Base-by-base conservation (phyloP, 345 rosid genomes). In the Linum trigynum region DNA sequence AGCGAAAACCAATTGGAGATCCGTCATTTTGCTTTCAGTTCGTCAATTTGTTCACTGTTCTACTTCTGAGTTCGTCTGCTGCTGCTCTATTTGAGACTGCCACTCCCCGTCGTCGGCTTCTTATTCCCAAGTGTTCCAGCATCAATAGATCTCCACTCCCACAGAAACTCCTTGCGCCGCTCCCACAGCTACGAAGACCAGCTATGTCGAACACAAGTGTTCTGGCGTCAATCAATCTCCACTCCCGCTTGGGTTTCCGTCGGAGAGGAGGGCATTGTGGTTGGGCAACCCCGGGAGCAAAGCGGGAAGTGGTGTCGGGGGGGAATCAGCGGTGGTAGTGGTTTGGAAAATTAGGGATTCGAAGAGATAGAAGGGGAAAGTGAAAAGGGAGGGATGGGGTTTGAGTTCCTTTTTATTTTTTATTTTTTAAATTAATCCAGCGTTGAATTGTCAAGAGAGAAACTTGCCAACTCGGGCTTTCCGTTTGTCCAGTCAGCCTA, bases 201-300 rank as follows among this genome's bases (percentile, higher is more conserved):
- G 98, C 98, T 37, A 92, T 89, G n/a, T 97, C 97, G 57, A 92
- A 92, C 62, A 92, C 72, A 92, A 71, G 67, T 89, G 87, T 11
- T 75, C 62, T 64, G 82, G 71, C 32, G 76, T 66, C 40, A 82
- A 60, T 62, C 70, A 73, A 43, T 66, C 39, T 38, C 56, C 68
- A 23, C 61, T 45, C 41, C 60, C 35, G 36, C 16, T 57, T 79
- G 80, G 61, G 32, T 23, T 23, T 23, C 1, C 32, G 32, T 23
- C 32, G 53, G 73, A 76, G 14, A 80, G 83, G 76, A 61, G 81
- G 5, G 76, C 79, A 70, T 82, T 82, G 43, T 76, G 77, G 57
- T 40, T 35, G 51, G 39, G 5, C 12, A 38, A 64, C 40, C 14
- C 17, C 0, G 67, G 41, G 48, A 41, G 69, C n/a, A 50, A 50